These are phyloP conservation scores for Aspergillus indologenus DNA, from an alignment of 495 filamentous ascomycete species.

Conservation along the genomic window DNA sequence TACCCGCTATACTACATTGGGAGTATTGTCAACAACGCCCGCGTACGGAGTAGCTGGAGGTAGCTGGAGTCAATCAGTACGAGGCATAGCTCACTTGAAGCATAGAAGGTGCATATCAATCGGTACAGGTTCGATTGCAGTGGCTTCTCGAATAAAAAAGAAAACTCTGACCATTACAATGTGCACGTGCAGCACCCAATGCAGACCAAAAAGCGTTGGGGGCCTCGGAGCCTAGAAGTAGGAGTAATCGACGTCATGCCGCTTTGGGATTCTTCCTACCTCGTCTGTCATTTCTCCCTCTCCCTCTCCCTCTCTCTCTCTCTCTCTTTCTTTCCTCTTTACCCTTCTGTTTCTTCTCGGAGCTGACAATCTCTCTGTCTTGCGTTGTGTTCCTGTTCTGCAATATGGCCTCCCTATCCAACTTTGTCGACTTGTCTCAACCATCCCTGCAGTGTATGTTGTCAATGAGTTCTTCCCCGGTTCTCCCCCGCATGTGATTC, in stretches of 20 bases:
- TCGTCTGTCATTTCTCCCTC: constrained; percentile 8
- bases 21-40: neutral
- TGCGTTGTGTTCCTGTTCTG: neutral
- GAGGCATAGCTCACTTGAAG: too few relatives aligned
- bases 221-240: neutral
- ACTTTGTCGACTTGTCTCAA: constrained; percentile 48
- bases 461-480: neutral
- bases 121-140: too few relatives aligned
- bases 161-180: too few relatives aligned
- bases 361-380: neutral
- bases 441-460: constrained; percentile 42
- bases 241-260: constrained; percentile 18
- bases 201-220: neutral
- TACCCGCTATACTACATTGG: neutral
- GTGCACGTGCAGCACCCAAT: too few relatives aligned
- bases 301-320: constrained; percentile 6
- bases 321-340: constrained; percentile 12
- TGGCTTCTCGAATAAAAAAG: too few relatives aligned
- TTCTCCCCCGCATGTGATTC: constrained; percentile 35
- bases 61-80: too few relatives aligned
- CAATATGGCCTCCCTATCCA: constrained; percentile 37
- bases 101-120: too few relatives aligned
- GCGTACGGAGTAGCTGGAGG: too few relatives aligned
- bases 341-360: neutral
- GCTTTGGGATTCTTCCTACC: constrained; percentile 14